Evolutionary conservation across 331 rosid species (phyloP).

Genomic region (Rhamnella rubrinervis): DNA sequence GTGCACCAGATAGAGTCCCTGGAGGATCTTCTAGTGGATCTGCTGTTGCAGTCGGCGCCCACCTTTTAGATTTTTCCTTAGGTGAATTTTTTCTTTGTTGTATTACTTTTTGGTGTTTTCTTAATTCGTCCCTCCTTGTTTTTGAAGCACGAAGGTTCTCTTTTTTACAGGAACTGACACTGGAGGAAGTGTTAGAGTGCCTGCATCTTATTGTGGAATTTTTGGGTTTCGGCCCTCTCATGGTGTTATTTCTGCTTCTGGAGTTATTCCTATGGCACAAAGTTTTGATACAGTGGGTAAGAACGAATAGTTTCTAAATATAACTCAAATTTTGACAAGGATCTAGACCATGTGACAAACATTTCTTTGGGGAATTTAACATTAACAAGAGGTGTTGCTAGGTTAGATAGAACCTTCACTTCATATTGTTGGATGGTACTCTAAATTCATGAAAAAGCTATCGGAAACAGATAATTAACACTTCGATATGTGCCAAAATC

Average conservation of each 20-base stretch:
- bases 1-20: constrained; percentile 74
- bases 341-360: not conserved
- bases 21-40: constrained; percentile 99
- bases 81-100: constrained; percentile 39
- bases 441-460: too few relatives aligned
- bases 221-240: constrained; percentile 92
- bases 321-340: not conserved
- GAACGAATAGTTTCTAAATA: constrained; percentile 7
- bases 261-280: constrained; percentile 87
- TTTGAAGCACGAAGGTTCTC: constrained; percentile 5
- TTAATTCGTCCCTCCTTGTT: constrained; percentile 15
- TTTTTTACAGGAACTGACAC: constrained; percentile 80
- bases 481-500: too few relatives aligned
- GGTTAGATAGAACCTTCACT: not conserved
- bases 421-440: too few relatives aligned
- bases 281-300: constrained; percentile 90
- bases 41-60: constrained; percentile 85
- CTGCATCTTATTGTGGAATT: constrained; percentile 90
- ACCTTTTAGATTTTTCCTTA: constrained; percentile 80
- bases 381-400: too few relatives aligned
- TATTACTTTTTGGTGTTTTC: constrained; percentile 2
- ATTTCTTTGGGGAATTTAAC: not conserved
- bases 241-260: constrained; percentile 53
- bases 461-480: too few relatives aligned
- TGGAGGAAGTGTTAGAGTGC: constrained; percentile 92